Conservation (phyloP, 176 grass and related monocot species). For the Carex pumila region DNA sequence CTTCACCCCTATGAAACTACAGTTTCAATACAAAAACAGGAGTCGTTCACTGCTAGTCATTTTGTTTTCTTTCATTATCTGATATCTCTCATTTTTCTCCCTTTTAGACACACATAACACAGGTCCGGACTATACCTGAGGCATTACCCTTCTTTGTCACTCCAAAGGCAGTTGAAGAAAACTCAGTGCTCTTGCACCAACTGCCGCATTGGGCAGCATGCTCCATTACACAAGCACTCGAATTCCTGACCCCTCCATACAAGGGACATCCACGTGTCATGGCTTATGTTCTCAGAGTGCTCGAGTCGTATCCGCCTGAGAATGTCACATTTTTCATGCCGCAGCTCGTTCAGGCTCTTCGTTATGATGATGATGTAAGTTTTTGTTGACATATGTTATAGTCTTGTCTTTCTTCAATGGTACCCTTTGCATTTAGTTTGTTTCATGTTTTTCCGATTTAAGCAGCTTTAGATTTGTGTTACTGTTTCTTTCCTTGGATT, state of each 20-base stretch:
- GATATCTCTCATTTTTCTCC: slow-evolving; percentile 4
- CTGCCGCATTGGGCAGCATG: slow-evolving; percentile 93
- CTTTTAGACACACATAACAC: slow-evolving; percentile 61
- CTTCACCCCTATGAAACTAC: background rate
- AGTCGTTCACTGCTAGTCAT: background rate
- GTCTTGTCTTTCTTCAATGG: slow-evolving; percentile 15
- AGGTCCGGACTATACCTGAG: slow-evolving; percentile 89
- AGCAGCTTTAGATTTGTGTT: background rate
- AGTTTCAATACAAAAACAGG: background rate
- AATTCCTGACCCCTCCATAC: slow-evolving; percentile 93
- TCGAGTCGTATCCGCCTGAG: slow-evolving; percentile 97
- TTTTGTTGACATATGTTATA: slow-evolving; percentile 23
- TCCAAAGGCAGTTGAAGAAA: slow-evolving; percentile 94
- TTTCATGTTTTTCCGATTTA: slow-evolving; percentile 13
- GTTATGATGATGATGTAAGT: slow-evolving; percentile 94
- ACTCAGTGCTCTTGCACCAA: slow-evolving; percentile 87
- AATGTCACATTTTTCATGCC: slow-evolving; percentile 98
- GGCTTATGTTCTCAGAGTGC: slow-evolving; percentile 95
- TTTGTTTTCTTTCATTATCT: background rate
- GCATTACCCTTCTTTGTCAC: slow-evolving; percentile 97
- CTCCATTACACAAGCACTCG: slow-evolving; percentile 91
- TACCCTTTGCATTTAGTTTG: background rate
- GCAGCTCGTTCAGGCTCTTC: slow-evolving; percentile 92
- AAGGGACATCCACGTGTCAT: slow-evolving; percentile 96
- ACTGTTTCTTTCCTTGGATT: background rate